These are phyloP conservation scores for Fomitiporia mediterranea DNA, from an alignment of 1,284 basidiomycete species.

Conservation along the genomic window DNA sequence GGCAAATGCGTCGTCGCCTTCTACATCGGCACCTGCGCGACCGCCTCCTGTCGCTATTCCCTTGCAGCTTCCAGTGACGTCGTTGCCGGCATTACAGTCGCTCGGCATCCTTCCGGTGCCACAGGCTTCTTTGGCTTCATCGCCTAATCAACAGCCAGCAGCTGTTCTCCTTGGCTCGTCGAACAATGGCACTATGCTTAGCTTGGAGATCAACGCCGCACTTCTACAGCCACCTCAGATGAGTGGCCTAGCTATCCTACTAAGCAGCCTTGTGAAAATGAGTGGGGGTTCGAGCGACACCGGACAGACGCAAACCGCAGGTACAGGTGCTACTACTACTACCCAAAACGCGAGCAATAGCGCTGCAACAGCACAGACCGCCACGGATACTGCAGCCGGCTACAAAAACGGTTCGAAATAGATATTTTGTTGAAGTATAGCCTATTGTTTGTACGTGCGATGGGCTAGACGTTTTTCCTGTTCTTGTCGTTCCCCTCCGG, in stretches of 20 bases:
- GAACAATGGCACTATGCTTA: conserved; percentile 63
- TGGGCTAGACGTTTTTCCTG: neutral
- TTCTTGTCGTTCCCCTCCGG: no score
- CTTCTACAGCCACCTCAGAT: conserved; percentile 64
- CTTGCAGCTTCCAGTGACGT: conserved; percentile 66
- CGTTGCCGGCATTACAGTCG: conserved; percentile 59
- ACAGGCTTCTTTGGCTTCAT: conserved; percentile 46
- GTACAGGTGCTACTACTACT: neutral
- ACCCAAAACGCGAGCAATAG: neutral
- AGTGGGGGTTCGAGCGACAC: conserved; percentile 2
- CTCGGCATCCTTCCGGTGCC: conserved; percentile 72
- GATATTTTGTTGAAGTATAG: neutral
- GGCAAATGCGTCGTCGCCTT: conserved; percentile 27
- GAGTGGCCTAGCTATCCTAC: conserved; percentile 62
- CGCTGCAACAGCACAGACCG: neutral
- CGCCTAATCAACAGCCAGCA: conserved; percentile 57
- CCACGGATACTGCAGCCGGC: neutral
- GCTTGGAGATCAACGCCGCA: conserved; percentile 70
- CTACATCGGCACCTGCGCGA: conserved; percentile 31
- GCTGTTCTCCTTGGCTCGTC: conserved; percentile 66
- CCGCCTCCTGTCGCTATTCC: conserved; percentile 52
- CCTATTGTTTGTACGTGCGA: neutral
- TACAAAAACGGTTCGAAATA: neutral
- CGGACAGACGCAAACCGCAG: neutral
- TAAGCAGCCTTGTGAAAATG: conserved; percentile 54